Evolutionary conservation across 495 filamentous ascomycete species (phyloP).

Genomic region (Penicillium coffeae): DNA sequence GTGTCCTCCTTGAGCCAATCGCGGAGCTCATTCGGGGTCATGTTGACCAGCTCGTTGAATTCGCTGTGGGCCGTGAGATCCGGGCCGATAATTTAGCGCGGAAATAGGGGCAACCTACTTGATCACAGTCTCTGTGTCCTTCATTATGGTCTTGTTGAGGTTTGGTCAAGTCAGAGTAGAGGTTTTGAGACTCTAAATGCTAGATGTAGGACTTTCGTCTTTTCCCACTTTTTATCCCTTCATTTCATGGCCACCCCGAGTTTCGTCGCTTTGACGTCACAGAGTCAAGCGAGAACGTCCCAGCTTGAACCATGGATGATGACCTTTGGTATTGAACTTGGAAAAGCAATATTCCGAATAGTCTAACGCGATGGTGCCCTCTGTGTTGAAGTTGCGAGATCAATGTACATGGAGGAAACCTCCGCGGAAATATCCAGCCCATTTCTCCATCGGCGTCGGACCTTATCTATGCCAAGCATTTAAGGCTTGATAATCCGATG

Average conservation of each 20-base stretch:
- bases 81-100: constrained; percentile 1
- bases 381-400: no score
- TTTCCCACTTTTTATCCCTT: neutral
- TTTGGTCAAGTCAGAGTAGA: neutral
- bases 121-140: constrained; percentile 54
- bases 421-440: neutral
- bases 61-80: constrained; percentile 38
- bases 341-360: neutral
- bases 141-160: constrained; percentile 47
- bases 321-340: neutral
- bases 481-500: neutral
- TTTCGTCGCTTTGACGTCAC: neutral
- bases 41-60: constrained; percentile 68
- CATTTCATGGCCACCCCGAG: neutral
- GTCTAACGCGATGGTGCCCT: no score
- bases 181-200: no score
- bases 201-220: no score
- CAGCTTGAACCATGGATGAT: neutral
- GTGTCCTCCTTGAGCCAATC: constrained; percentile 56
- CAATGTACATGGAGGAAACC: no score
- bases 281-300: neutral
- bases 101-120: constrained; percentile 29
- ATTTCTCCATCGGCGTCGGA: no score
- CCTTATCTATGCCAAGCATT: constrained; percentile 6
- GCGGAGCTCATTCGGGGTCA: constrained; percentile 57